Conservation (phyloP, 257 asterid species). For the Anisodus acutangulus region DNA sequence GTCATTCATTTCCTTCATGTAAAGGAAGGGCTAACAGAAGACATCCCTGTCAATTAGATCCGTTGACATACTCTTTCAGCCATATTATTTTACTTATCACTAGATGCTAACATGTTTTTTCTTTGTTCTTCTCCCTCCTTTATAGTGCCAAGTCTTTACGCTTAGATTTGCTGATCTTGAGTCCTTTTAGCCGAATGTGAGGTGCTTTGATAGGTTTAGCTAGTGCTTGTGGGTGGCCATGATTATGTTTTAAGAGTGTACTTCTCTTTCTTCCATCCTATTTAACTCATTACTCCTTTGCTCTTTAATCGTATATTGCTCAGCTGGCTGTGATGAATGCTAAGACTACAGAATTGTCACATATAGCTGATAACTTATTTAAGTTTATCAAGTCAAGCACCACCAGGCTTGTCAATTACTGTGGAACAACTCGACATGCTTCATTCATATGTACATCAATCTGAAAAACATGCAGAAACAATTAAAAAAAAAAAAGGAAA, state of each 20-base stretch:
- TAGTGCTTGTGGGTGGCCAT: too few relatives aligned
- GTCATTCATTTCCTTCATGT: background rate
- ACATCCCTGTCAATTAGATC: background rate
- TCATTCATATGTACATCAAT: slow-evolving; percentile 28
- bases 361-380: background rate
- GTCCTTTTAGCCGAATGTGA: background rate
- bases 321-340: background rate
- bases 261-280: background rate
- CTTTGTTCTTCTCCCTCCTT: background rate
- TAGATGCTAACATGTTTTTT: background rate
- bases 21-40: background rate
- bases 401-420: background rate
- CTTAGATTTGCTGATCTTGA: background rate
- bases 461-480: background rate
- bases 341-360: background rate
- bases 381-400: background rate
- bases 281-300: background rate
- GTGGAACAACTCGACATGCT: background rate
- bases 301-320: background rate
- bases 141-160: background rate
- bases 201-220: background rate
- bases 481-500: background rate
- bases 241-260: background rate
- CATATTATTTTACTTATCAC: background rate
- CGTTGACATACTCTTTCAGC: background rate